Evolutionary conservation across 305 asterid genomes (phyloP).

Genomic region (Fraxinus sp.): DNA sequence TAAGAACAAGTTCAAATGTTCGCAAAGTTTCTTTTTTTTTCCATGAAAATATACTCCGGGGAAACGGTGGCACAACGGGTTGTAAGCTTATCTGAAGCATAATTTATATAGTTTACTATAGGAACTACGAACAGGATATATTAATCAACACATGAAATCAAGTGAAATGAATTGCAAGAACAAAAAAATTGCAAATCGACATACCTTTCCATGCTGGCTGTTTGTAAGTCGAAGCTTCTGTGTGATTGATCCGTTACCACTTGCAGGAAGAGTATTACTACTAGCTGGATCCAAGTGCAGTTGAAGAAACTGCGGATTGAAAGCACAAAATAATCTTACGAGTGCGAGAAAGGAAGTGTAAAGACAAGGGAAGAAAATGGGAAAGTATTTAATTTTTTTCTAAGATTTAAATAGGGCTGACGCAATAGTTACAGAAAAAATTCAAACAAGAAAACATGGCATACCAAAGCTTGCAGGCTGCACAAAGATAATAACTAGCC

Average conservation of each 20-base stretch:
- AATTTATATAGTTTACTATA: neutral
- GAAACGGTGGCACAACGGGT: neutral
- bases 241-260: constrained; percentile 56
- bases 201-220: constrained; percentile 94
- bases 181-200: constrained; percentile 11
- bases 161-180: neutral
- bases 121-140: neutral
- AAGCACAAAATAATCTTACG: constrained; percentile 14
- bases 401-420: neutral
- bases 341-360: neutral
- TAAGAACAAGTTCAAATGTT: neutral
- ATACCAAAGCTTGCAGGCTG: neutral
- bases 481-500: neutral
- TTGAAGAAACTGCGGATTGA: constrained; percentile 70
- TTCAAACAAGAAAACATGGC: neutral
- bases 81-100: neutral
- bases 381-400: neutral
- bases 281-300: constrained; percentile 98
- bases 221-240: constrained; percentile 78
- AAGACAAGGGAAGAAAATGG: neutral
- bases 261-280: constrained; percentile 71
- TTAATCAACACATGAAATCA: neutral
- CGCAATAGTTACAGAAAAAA: neutral
- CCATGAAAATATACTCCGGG: neutral
- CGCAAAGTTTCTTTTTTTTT: neutral